A percentile compares a stretch with the other conserved stretches of the same genome.
Evolutionary conservation across 2,329 filamentous ascomycete species (phyloP).

Genomic region (Neonectria ditissima): DNA sequence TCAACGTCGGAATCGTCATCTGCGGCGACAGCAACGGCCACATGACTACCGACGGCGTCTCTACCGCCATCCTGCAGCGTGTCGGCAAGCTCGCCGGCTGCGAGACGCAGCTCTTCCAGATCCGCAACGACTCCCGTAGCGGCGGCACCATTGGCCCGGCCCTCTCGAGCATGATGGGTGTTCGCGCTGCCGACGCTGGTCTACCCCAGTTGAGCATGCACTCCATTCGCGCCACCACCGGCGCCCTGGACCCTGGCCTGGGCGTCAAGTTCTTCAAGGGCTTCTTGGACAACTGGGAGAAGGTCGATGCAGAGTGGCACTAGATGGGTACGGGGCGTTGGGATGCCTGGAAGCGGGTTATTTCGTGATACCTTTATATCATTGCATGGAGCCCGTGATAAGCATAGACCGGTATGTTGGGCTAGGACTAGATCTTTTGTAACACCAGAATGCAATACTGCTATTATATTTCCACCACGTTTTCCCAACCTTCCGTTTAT

Average conservation of each 20-base stretch:
- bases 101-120: slow-evolving; percentile 89
- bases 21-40: slow-evolving; percentile 89
- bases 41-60: slow-evolving; percentile 94
- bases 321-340: slow-evolving; percentile 27
- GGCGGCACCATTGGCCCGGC: slow-evolving; percentile 97
- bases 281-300: slow-evolving; percentile 88
- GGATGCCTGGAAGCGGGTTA: slow-evolving; percentile 11
- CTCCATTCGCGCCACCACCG: slow-evolving; percentile 88
- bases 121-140: slow-evolving; percentile 88
- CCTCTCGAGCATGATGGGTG: slow-evolving; percentile 83
- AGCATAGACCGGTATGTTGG: slow-evolving; percentile 14
- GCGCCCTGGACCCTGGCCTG: slow-evolving; percentile 85
- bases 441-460: slow-evolving; percentile 8
- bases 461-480: slow-evolving; percentile 5
- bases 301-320: slow-evolving; percentile 83
- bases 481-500: background rate
- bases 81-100: slow-evolving; percentile 80
- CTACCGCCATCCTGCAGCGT: slow-evolving; percentile 81
- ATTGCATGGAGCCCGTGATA: slow-evolving; percentile 16
- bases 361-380: slow-evolving; percentile 26
- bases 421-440: slow-evolving; percentile 17
- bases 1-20: slow-evolving; percentile 89
- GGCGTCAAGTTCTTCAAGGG: slow-evolving; percentile 90
- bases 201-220: slow-evolving; percentile 96
- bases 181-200: slow-evolving; percentile 86